Conservation (phyloP, 495 filamentous ascomycete genomes). For the Lindgomyces ingoldianus region DNA sequence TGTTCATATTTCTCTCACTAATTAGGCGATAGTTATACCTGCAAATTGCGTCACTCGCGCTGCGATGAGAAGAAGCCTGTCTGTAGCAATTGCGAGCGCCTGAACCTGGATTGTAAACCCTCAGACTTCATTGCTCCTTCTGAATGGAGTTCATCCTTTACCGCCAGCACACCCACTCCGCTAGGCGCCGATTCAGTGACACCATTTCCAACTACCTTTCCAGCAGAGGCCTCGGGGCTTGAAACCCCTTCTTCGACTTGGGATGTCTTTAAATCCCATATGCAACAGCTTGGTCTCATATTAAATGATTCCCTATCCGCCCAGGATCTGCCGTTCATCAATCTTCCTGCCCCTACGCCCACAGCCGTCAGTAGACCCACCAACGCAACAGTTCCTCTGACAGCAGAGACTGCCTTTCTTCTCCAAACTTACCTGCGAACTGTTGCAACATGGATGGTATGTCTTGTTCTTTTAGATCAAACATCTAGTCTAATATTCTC, state of each 20-base stretch:
- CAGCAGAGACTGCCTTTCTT: constrained; percentile 26
- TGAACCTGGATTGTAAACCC: constrained; percentile 28
- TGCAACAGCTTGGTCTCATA: not conserved
- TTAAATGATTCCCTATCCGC: constrained; percentile 8
- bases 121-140: constrained; percentile 34
- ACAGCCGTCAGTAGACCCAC: not conserved
- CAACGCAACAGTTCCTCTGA: constrained; percentile 6
- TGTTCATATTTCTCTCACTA: not conserved
- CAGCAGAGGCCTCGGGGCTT: not conserved
- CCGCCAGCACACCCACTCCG: not conserved
- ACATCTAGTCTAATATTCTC: not conserved
- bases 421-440: constrained; percentile 26
- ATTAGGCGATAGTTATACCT: constrained; percentile 19
- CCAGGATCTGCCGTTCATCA: not conserved
- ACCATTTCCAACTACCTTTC: not conserved
- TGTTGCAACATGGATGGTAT: constrained; percentile 35
- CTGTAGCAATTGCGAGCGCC: constrained; percentile 29
- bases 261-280: constrained; percentile 27
- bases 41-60: constrained; percentile 30
- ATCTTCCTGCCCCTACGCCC: constrained; percentile 1
- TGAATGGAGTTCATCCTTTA: constrained; percentile 12
- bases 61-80: constrained; percentile 35
- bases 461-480: not conserved
- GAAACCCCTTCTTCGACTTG: constrained; percentile 12
- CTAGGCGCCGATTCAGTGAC: not conserved